Evolutionary conservation across 345 rosid species (phyloP).

Genomic region (Arabidopsis arenosa): DNA sequence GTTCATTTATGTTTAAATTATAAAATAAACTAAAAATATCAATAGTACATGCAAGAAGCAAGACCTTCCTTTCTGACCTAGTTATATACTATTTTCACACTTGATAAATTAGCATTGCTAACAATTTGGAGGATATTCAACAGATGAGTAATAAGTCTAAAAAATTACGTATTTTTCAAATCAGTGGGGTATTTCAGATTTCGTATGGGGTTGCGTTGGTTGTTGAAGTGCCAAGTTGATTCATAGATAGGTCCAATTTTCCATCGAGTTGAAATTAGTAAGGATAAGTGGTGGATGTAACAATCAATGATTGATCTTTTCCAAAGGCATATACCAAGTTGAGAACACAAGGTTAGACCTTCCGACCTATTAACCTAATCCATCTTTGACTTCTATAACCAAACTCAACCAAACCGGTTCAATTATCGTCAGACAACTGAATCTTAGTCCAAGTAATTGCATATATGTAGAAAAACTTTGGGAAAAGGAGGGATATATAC

Average conservation of each 20-base stretch:
- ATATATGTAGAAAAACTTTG: too few species aligned
- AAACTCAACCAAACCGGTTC: not conserved
- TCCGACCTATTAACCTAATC: conserved; percentile 5
- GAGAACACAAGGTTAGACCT: conserved; percentile 32
- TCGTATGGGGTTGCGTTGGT: conserved; percentile 23
- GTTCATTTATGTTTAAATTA: not conserved
- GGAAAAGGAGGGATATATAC: too few species aligned
- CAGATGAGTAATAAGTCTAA: not conserved
- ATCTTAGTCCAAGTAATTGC: not conserved
- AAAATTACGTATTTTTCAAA: too few species aligned
- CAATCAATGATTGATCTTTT: conserved; percentile 31
- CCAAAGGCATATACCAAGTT: conserved; percentile 25
- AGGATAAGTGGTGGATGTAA: conserved; percentile 40
- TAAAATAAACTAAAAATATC: too few species aligned
- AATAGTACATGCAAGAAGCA: too few species aligned
- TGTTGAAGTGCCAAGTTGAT: conserved; percentile 38
- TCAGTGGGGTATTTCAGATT: not conserved
- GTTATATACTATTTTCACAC: too few species aligned
- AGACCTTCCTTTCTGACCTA: too few species aligned
- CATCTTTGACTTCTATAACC: conserved; percentile 12
- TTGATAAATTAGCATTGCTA: too few species aligned
- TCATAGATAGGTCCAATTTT: conserved; percentile 38
- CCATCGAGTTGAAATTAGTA: conserved; percentile 24
- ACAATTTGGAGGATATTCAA: not conserved
- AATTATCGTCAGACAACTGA: not conserved